Percentiles rank a stretch among this genome's conserved stretches.
These are phyloP conservation scores for Coemansia sp. DNA, from an alignment of 192 early-diverging fungal species.

Conservation along the genomic window DNA sequence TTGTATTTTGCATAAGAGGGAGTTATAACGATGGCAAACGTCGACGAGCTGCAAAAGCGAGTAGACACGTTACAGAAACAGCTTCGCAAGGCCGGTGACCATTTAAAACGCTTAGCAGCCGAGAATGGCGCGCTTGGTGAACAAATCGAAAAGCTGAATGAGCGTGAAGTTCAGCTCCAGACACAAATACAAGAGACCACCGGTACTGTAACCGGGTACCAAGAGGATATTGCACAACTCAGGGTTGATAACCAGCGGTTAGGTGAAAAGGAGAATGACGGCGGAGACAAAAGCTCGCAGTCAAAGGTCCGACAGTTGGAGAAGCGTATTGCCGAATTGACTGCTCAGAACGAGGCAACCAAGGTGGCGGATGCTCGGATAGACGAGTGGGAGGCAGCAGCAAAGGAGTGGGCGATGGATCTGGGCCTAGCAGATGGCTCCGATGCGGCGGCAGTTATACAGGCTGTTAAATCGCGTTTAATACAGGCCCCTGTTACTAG, in stretches of 20 bases:
- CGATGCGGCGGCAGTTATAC: neutral
- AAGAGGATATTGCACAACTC: conserved; percentile 22
- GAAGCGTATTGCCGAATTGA: conserved; percentile 30
- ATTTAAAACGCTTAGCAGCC: conserved; percentile 55
- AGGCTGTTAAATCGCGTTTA: conserved; percentile 11
- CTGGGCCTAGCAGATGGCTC: conserved; percentile 19
- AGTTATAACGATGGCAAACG: conserved; percentile 24
- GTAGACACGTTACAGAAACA: conserved; percentile 53
- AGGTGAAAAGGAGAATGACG: conserved; percentile 16
- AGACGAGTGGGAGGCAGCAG: conserved; percentile 40
- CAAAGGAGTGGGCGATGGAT: conserved; percentile 30
- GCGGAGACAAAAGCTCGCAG: neutral
- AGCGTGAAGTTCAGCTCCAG: conserved; percentile 27
- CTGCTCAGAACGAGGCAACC: conserved; percentile 26
- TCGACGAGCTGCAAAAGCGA: conserved; percentile 52
- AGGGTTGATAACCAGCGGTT: conserved; percentile 10
- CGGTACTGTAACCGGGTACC: neutral
- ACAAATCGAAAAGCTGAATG: conserved; percentile 51
- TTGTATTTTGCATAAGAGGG: conserved; percentile 8
- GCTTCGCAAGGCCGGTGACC: conserved; percentile 57
- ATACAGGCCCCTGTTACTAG: neutral
- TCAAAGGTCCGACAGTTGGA: conserved; percentile 10
- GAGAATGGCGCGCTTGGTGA: conserved; percentile 59
- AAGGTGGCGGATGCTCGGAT: conserved; percentile 12
- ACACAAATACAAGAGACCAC: conserved; percentile 28